Conservation (phyloP, 2,329 filamentous ascomycete genomes). For the Aspergillus carbonarius region DNA sequence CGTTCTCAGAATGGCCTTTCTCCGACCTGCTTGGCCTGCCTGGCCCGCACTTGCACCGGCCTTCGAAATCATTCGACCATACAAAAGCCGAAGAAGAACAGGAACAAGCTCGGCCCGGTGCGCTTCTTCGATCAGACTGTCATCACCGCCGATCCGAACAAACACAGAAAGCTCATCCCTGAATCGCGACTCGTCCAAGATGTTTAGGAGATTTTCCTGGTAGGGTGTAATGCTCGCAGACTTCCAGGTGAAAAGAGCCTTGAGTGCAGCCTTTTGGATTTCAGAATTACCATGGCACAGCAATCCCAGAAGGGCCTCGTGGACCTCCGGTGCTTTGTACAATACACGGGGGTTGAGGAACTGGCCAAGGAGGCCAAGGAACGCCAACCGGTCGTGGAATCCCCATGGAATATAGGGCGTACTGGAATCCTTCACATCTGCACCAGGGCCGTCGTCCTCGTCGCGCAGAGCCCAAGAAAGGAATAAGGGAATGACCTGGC, state of each 20-base stretch:
- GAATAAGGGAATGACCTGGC: constrained; percentile 80
- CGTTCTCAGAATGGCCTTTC: constrained; percentile 71
- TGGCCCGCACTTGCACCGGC: constrained; percentile 74
- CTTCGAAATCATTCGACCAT: constrained; percentile 83
- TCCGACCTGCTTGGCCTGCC: constrained; percentile 75
- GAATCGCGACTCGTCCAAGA: constrained; percentile 88
- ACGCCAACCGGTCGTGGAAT: constrained; percentile 73
- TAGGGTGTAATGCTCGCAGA: constrained; percentile 72
- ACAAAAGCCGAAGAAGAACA: constrained; percentile 80
- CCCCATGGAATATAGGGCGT: constrained; percentile 40
- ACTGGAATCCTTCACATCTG: constrained; percentile 17
- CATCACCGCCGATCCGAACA: constrained; percentile 66
- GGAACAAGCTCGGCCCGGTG: constrained; percentile 78
- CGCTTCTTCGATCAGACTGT: constrained; percentile 67
- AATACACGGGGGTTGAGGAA: constrained; percentile 85
- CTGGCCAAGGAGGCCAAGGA: constrained; percentile 77
- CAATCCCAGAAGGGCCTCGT: constrained; percentile 69
- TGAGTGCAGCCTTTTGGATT: constrained; percentile 80
- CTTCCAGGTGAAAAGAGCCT: constrained; percentile 88
- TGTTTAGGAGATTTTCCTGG: constrained; percentile 78
- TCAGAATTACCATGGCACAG: constrained; percentile 87
- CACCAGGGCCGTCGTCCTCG: constrained; percentile 39
- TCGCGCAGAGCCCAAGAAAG: constrained; percentile 71
- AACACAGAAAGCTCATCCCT: constrained; percentile 92
- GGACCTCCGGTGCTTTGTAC: constrained; percentile 74